Base-by-base conservation (phyloP, 257 asterid species). In the Capsicum chinense region DNA sequence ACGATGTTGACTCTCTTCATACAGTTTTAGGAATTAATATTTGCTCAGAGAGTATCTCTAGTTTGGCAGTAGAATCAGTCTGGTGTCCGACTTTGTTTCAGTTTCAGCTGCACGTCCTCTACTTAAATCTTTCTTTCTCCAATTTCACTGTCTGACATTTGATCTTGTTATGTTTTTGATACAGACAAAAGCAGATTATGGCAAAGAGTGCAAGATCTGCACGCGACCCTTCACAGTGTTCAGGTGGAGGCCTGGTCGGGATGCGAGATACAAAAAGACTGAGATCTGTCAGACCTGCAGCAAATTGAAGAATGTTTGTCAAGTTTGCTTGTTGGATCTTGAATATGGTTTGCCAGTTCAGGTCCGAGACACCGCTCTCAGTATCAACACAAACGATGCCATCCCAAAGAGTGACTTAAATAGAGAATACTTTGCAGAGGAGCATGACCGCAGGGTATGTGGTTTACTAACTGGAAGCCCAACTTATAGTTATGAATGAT, bases 241-340 rank as follows among this genome's bases (percentile, higher is more conserved):
- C 86, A 92, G 98, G 88, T 95, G 98, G 99, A 92, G 98, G 85
- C 99, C 98, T 56, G 99, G 99, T 37, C 98, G 98, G 71, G 99
- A 97, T 90, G 98, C 99, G 37, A 95, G 99, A 88, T 95, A 97
- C 79, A 97, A 97, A 88, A 97, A 93, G 89, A 79, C 92, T 0
- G 98, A 97, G 93, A 93, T 97, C 85, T 97, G 99, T 88, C 99
- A 97, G 88, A 97, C 98, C 56, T 97, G 99, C 89, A 90, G 98
- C 87, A 97, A 97, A 93, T 91, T 95, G 89, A 95, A 95, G 89
- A 95, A 97, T 86, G 99, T 97, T 64, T 97, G 99, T 85, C 98
- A 97, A 90, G 99, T 97, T 90, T 97, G 98, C 88, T 95, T 97
- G 84, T 83, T 97, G 88, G 99, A 97, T 91, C 98, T 97, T 58